These are phyloP conservation scores for Omphalea diandra DNA, from an alignment of 441 rosid species.

Conservation along the genomic window DNA sequence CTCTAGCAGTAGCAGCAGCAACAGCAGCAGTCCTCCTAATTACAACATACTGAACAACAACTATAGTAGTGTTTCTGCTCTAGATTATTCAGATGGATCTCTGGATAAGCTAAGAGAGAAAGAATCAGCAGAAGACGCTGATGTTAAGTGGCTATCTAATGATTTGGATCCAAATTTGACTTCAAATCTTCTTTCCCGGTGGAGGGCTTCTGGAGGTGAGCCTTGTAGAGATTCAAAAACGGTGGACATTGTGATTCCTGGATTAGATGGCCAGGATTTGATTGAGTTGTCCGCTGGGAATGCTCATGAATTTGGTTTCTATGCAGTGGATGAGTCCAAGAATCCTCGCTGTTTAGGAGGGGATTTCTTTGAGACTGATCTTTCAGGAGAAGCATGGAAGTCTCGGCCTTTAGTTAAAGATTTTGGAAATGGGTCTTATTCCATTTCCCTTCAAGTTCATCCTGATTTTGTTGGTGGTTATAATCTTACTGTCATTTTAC, in stretches of 20 bases:
- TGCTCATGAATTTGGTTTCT: conserved; percentile 59
- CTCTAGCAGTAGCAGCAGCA: not conserved
- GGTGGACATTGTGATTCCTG: conserved; percentile 53
- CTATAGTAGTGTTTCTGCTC: conserved; percentile 1
- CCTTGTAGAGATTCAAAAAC: conserved; percentile 61
- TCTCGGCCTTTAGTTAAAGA: conserved; percentile 80
- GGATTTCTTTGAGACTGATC: conserved; percentile 87
- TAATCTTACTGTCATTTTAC: conserved; percentile 68
- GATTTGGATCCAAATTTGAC: conserved; percentile 52
- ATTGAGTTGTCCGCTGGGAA: conserved; percentile 65
- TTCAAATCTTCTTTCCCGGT: conserved; percentile 47
- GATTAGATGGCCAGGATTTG: conserved; percentile 47
- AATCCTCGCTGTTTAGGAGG: conserved; percentile 68
- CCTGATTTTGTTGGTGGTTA: conserved; percentile 81
- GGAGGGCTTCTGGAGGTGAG: conserved; percentile 68
- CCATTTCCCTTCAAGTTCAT: conserved; percentile 75
- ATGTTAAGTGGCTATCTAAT: conserved; percentile 49
- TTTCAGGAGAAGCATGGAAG: conserved; percentile 87
- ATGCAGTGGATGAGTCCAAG: conserved; percentile 57
- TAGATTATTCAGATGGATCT: conserved; percentile 14
- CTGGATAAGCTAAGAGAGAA: conserved; percentile 1
- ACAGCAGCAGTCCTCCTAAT: not conserved
- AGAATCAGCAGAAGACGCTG: conserved; percentile 11
- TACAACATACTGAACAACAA: conserved; percentile 2
- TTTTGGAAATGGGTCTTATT: conserved; percentile 78